Base-by-base conservation (phyloP, 768 basidiomycete genomes). In the Russula sp. region DNA sequence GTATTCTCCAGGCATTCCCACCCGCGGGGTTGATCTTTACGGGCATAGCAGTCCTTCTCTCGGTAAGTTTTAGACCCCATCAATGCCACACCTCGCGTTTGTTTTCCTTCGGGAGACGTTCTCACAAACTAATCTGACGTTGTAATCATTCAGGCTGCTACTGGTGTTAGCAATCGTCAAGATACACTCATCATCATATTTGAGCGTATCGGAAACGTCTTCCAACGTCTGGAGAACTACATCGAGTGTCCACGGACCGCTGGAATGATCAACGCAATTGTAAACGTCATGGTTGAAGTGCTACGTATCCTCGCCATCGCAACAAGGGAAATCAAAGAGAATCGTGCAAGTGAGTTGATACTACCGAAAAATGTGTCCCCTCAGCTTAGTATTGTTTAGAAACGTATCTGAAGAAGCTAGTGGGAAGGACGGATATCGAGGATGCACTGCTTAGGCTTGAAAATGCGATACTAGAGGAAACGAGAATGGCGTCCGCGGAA, bases 391-490 rank as follows among this genome's bases (percentile, higher is more conserved):
- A 0, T 13, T 36, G 2, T 10, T 20, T 10, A 65, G 64, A 57
- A 61, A 46, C 0, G 3, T 44, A 44, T 52, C 0, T 42, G 16
- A 65, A 44, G 8, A 57, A 26, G 20, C 26, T 65, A 1, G 32
- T 24, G 5, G 59, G 64, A 22, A 24, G 10, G 7, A 51, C 4
- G 0, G 48, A 55, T 1, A 42, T 65, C 4, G 30, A 38, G 26
- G 38, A 42, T 42, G 55, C 55, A 5, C 26, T 57, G 16, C 38
- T 11, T 16, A 40, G 30, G 8, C 10, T 61, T 7, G 59, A 65
- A 18, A 56, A 18, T 7, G 1, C 61, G 20, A 61, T 54, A 1
- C 36, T 36, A 13, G 54, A 56, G 5, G 64, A 65, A 42, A 32
- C 30, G 44, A 32, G 38, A 36, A 57, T 24, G 34, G 28, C 16